Evolutionary conservation across 139 green algal species (phyloP).

Genomic region (Coelastrella sp.): DNA sequence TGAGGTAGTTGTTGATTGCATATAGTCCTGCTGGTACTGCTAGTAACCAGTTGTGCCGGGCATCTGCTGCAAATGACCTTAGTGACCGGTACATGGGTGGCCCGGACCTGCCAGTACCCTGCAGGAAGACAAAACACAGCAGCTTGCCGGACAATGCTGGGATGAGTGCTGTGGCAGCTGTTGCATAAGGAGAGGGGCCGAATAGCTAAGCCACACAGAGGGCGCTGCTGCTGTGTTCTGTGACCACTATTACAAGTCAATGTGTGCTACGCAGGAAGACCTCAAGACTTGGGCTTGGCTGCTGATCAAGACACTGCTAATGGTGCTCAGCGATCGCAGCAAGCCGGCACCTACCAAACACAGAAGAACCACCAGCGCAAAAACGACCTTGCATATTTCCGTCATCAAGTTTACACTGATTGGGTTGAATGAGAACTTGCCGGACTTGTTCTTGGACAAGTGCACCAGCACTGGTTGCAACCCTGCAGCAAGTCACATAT

Average conservation of each 20-base stretch:
- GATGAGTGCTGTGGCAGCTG: too few species aligned
- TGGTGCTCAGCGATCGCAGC: too few species aligned
- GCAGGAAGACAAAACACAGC: constrained; percentile 33
- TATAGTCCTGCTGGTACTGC: constrained; percentile 91
- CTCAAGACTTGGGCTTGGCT: too few species aligned
- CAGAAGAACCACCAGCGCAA: constrained; percentile 89
- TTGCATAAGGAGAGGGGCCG: too few species aligned
- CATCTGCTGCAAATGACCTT: constrained; percentile 74
- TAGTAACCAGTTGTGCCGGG: constrained; percentile 89
- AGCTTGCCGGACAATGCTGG: neutral
- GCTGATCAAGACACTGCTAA: too few species aligned
- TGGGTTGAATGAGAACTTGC: constrained; percentile 92
- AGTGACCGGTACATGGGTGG: constrained; percentile 77
- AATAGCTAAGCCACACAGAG: too few species aligned
- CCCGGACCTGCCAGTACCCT: constrained; percentile 82
- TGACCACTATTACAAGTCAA: too few species aligned
- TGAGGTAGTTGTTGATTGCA: constrained; percentile 97
- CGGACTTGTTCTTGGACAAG: constrained; percentile 88
- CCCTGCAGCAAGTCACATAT: constrained; percentile 54
- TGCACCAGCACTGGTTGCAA: constrained; percentile 97
- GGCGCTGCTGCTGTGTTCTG: too few species aligned
- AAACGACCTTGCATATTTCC: constrained; percentile 90
- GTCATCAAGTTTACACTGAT: constrained; percentile 94
- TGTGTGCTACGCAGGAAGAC: too few species aligned
- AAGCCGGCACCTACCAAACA: constrained; percentile 69